Evolutionary conservation across 768 basidiomycete genomes (phyloP).

Genomic region (Wakefieldia striispora): DNA sequence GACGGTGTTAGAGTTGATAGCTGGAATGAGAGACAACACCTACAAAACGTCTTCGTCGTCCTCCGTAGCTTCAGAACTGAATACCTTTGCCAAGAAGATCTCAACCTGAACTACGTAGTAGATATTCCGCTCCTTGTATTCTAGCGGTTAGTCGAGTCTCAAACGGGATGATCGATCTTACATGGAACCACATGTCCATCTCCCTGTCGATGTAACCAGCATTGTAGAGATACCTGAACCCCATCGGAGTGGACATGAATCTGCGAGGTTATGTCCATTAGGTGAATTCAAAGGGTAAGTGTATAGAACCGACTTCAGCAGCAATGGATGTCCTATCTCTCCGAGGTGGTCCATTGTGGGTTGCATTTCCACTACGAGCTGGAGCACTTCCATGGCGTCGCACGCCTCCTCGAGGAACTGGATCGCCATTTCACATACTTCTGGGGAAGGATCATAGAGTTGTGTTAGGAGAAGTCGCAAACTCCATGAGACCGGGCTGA

Average conservation of each 20-base stretch:
- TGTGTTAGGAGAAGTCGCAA: slow-evolving; percentile 91
- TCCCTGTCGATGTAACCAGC: slow-evolving; percentile 92
- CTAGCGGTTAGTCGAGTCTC: slow-evolving; percentile 6
- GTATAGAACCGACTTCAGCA: slow-evolving; percentile 66
- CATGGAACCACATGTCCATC: slow-evolving; percentile 96
- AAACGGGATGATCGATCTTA: slow-evolving; percentile 35
- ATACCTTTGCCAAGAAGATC: slow-evolving; percentile 81
- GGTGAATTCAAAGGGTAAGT: neutral
- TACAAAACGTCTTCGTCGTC: slow-evolving; percentile 70
- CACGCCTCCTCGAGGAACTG: slow-evolving; percentile 89
- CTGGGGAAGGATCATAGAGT: slow-evolving; percentile 87
- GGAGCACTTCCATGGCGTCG: slow-evolving; percentile 76
- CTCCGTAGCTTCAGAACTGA: slow-evolving; percentile 50
- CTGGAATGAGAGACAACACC: slow-evolving; percentile 16
- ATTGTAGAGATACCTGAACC: slow-evolving; percentile 89
- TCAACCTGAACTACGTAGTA: slow-evolving; percentile 94
- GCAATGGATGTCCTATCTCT: slow-evolving; percentile 82
- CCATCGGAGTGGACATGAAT: slow-evolving; percentile 92
- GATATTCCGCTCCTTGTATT: slow-evolving; percentile 80
- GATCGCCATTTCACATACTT: slow-evolving; percentile 90
- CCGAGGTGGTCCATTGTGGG: slow-evolving; percentile 95
- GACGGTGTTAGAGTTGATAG: neutral
- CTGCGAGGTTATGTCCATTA: slow-evolving; percentile 37
- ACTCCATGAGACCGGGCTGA: slow-evolving; percentile 78
- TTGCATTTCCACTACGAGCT: slow-evolving; percentile 90